Conservation (phyloP, 495 filamentous ascomycete genomes). For the Chaetomium fimeti region DNA sequence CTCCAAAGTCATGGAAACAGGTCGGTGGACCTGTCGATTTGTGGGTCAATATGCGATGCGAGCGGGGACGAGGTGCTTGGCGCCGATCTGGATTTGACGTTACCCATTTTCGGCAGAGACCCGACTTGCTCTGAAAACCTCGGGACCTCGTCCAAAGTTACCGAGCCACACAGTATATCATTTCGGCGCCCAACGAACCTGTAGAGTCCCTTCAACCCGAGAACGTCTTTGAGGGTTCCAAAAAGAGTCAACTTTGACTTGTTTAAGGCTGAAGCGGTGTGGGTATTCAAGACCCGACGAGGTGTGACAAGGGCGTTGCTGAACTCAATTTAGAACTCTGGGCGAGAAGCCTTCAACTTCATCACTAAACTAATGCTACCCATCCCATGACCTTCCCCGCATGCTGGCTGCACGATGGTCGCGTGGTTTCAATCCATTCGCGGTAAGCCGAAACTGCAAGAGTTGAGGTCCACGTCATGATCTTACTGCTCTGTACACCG, state of each 20-base stretch:
- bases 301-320: not conserved
- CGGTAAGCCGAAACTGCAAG: not conserved
- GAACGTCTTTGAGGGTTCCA: too few species aligned
- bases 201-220: too few species aligned
- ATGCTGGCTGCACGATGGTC: conserved; percentile 13
- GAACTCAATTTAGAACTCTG: not conserved
- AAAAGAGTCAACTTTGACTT: not conserved
- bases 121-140: not conserved
- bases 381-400: conserved; percentile 18
- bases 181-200: too few species aligned
- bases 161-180: too few species aligned
- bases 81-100: not conserved
- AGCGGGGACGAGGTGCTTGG: not conserved
- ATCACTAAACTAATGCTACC: not conserved
- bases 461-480: conserved; percentile 8
- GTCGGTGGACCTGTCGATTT: not conserved
- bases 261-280: not conserved
- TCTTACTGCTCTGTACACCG: not conserved
- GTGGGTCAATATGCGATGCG: not conserved
- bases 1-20: not conserved
- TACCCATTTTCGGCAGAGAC: too few species aligned
- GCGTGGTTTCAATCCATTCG: conserved; percentile 5
- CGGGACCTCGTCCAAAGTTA: too few species aligned
- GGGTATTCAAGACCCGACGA: not conserved
- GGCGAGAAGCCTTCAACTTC: not conserved